phyloP scores from a whole-genome alignment of 345 rosid genomes.

The Melaleuca alternifolia region DNA sequence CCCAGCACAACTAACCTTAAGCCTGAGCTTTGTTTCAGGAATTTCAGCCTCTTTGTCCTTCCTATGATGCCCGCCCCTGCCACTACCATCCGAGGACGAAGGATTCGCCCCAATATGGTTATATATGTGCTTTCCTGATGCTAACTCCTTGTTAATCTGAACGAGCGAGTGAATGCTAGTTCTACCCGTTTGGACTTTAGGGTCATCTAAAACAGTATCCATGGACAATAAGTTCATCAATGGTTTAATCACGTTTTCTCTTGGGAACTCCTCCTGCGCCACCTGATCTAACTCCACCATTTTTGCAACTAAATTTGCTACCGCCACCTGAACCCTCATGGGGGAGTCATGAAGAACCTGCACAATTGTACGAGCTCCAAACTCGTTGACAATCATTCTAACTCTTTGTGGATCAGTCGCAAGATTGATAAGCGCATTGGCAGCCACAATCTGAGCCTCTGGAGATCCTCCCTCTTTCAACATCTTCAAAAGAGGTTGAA shows the following conservation, averaged over 20 bases:
- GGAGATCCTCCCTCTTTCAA: conserved; percentile 38
- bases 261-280: conserved; percentile 36
- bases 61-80: conserved; percentile 20
- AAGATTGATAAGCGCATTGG: conserved; percentile 22
- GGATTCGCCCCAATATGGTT: neutral
- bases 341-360: conserved; percentile 39
- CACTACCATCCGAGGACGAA: conserved; percentile 23
- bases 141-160: conserved; percentile 38
- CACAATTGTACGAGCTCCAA: conserved; percentile 33
- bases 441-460: conserved; percentile 45
- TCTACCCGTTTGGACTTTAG: conserved; percentile 10
- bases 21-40: conserved; percentile 22
- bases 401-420: conserved; percentile 28
- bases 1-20: conserved; percentile 35
- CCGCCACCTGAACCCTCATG: conserved; percentile 33
- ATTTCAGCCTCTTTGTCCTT: conserved; percentile 37
- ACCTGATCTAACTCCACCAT: conserved; percentile 34
- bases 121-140: neutral
- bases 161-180: conserved; percentile 40
- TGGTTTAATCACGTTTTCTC: conserved; percentile 37
- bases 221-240: conserved; percentile 30
- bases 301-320: conserved; percentile 35
- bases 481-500: conserved; percentile 36
- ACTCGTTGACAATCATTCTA: conserved; percentile 15
- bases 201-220: conserved; percentile 19